Evolutionary conservation across 257 asterid genomes (phyloP), one percentile per base, ranked within the genome.

Genomic region (Fraxinus anomala): DNA sequence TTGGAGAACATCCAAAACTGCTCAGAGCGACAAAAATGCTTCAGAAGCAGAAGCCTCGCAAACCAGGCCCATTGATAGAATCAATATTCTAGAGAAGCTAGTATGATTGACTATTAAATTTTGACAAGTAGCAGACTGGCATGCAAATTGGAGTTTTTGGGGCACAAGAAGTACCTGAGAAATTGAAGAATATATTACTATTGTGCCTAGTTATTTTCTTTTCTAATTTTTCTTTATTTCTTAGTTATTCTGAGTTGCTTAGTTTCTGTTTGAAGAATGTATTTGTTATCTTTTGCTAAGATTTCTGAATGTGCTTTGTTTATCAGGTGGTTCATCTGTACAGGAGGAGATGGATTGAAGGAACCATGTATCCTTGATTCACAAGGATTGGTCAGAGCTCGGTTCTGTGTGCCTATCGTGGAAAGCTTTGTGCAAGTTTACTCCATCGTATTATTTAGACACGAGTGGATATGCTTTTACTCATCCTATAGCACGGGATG

Each of bases 401-500:
- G 97, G 99, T 76, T 95, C 99, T 40, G 89, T 95, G 67, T 90
- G 87, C 80, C 91, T 33, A 33, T 33, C 5, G 36, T 33, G 98
- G 98, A 97, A 96, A 89, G 97, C 99, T 80, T 85, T 96, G 82
- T 84, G 90, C 85, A 77, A 80, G 28, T 89, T 80, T 74, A 92
- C 97, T 67, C 97, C 97, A 59, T 42, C 78, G n/a, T 96, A 93
- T 88, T 93, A 85, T 88, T 75, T 93, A 34, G 99, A 96, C 82
- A 96, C 98, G 67, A 89, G 97, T 85, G 99, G 99, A 36, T 93
- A 96, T 87, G 99, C 98, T 51, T 96, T 96, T 82, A 89, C 98
- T 67, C 93, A 96, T 80, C 99, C 99, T 30, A 86, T 93, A 67
- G 99, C 97, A 16, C 80, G 96, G 82, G 21, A 33, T 90, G 31